These are phyloP conservation scores for Suillus placidus DNA, from an alignment of 768 basidiomycete species.

Conservation along the genomic window DNA sequence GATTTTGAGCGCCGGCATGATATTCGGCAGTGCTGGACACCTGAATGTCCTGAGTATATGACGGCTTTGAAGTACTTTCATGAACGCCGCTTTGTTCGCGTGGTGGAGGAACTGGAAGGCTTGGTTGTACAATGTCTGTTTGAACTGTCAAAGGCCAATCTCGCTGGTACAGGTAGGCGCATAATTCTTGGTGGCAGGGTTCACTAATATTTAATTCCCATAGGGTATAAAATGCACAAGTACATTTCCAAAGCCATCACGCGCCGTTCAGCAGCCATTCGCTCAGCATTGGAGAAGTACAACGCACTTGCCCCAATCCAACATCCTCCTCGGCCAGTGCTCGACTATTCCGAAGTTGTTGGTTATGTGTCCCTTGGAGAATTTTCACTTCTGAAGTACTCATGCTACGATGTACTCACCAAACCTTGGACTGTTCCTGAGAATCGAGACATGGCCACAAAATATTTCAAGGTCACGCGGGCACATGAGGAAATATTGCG, in stretches of 20 bases:
- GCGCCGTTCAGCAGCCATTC: slow-evolving; percentile 34
- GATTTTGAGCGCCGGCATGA: slow-evolving; percentile 18
- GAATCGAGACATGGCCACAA: no score
- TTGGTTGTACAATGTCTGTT: slow-evolving; percentile 40
- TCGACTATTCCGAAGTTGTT: slow-evolving; percentile 24
- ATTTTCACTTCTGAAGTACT: slow-evolving; percentile 37
- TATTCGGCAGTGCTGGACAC: slow-evolving; percentile 33
- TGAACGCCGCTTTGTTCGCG: slow-evolving; percentile 25
- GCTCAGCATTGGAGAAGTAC: slow-evolving; percentile 33
- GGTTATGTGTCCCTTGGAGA: slow-evolving; percentile 29
- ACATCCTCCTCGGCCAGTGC: slow-evolving; percentile 18
- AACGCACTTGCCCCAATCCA: slow-evolving; percentile 30
- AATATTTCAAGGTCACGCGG: slow-evolving; percentile 6
- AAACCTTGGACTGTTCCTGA: slow-evolving; percentile 29
- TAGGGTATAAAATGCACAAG: slow-evolving; percentile 38
- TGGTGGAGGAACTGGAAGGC: slow-evolving; percentile 35
- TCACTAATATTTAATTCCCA: neutral
- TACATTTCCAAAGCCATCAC: slow-evolving; percentile 40
- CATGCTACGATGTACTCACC: slow-evolving; percentile 31
- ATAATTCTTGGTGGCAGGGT: neutral
- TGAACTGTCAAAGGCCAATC: slow-evolving; percentile 42
- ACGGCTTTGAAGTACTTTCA: slow-evolving; percentile 9
- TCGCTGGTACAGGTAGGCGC: slow-evolving; percentile 37
- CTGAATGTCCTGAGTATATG: slow-evolving; percentile 27
- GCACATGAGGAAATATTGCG: slow-evolving; percentile 36